Evolutionary conservation across 345 rosid species (phyloP).

Genomic region (Eucalyptus regnans): DNA sequence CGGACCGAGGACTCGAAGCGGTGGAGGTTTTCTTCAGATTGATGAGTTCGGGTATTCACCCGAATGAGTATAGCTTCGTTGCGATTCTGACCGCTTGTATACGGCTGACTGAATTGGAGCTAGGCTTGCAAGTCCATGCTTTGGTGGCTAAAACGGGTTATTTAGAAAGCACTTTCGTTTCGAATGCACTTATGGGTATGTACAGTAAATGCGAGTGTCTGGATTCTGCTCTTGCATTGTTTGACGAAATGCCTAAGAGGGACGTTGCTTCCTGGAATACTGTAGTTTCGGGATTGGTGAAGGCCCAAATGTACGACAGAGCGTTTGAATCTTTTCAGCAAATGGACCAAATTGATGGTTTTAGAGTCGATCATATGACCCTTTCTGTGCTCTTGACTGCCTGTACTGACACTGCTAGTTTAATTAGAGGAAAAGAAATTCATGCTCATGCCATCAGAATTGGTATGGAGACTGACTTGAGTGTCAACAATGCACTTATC

Average conservation of each 20-base stretch:
- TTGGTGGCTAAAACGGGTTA: conserved; percentile 27
- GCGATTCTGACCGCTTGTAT: conserved; percentile 45
- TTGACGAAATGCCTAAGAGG: conserved; percentile 56
- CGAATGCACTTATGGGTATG: conserved; percentile 59
- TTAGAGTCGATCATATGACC: conserved; percentile 43
- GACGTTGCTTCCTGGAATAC: conserved; percentile 72
- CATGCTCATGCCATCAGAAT: conserved; percentile 53
- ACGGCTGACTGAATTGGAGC: conserved; percentile 17
- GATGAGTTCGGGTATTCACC: conserved; percentile 34
- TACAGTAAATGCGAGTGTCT: conserved; percentile 27
- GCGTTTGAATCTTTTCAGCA: conserved; percentile 36
- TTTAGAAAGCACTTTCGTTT: conserved; percentile 34
- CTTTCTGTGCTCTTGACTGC: conserved; percentile 53
- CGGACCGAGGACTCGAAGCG: conserved; percentile 33
- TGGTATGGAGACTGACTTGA: conserved; percentile 43
- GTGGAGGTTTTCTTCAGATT: conserved; percentile 44
- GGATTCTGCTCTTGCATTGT: conserved; percentile 30
- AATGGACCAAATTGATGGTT: conserved; percentile 16
- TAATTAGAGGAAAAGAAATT: conserved; percentile 41
- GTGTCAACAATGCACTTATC: conserved; percentile 55
- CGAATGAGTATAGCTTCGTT: conserved; percentile 41
- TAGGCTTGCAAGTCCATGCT: conserved; percentile 46
- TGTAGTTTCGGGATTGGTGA: conserved; percentile 49
- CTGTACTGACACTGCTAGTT: conserved; percentile 26
- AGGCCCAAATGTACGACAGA: conserved; percentile 11